These are phyloP conservation scores for Parathielavia appendiculata DNA, from an alignment of 495 filamentous ascomycete genomes.

Conservation along the genomic window DNA sequence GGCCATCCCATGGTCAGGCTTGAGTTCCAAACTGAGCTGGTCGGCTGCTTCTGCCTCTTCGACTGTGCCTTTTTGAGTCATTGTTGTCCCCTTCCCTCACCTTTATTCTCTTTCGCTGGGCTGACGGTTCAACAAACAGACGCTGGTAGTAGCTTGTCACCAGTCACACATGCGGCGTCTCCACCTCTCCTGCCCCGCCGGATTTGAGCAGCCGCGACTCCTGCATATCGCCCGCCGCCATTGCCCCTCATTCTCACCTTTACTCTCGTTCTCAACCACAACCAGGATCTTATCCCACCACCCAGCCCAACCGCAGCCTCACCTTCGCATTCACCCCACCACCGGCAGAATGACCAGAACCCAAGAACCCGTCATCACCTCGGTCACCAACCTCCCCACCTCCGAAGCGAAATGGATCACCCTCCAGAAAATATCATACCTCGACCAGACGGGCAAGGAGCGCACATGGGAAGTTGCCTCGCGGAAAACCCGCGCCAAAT, in stretches of 20 bases:
- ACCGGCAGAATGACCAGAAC: conserved; percentile 26
- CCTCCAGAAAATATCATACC: conserved; percentile 48
- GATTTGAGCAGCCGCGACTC: neutral
- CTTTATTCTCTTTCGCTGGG: too few relatives aligned
- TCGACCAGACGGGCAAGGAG: conserved; percentile 45
- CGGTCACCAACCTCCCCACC: conserved; percentile 39
- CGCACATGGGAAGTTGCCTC: conserved; percentile 52
- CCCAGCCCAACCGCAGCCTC: neutral
- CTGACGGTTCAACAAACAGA: too few relatives aligned
- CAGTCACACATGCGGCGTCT: conserved; percentile 7
- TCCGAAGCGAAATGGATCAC: conserved; percentile 49
- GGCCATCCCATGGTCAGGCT: too few relatives aligned
- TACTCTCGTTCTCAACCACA: neutral
- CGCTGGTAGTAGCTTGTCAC: too few relatives aligned
- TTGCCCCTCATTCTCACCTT: conserved; percentile 3
- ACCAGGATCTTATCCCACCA: neutral
- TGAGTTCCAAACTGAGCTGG: too few relatives aligned
- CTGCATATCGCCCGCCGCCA: neutral
- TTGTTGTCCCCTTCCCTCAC: too few relatives aligned
- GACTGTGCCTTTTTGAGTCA: too few relatives aligned
- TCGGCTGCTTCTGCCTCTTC: too few relatives aligned
- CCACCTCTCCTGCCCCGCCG: conserved; percentile 9
- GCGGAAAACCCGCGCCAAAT: conserved; percentile 46
- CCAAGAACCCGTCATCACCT: conserved; percentile 44
- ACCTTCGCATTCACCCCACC: neutral